These are phyloP conservation scores for Acacia concinna DNA, from an alignment of 331 rosid species.

Conservation along the genomic window DNA sequence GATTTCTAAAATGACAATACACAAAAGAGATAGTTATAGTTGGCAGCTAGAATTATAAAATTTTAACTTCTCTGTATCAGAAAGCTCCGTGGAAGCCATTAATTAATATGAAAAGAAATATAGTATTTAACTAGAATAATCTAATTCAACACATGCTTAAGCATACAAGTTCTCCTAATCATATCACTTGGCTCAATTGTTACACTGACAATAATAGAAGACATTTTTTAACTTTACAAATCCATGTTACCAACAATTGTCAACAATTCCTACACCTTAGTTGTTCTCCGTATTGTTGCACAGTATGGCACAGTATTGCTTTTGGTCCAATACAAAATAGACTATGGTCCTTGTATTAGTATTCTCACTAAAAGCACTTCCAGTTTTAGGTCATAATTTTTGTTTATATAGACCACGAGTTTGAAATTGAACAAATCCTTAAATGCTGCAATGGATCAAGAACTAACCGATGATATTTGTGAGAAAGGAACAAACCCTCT, in stretches of 20 bases:
- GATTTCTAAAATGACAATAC: constrained; percentile 51
- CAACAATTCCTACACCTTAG: neutral
- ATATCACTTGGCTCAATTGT: constrained; percentile 14
- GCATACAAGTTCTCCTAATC: constrained; percentile 1
- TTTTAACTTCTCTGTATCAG: neutral
- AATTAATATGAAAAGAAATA: constrained; percentile 15
- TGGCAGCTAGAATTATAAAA: constrained; percentile 9
- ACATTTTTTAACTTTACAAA: constrained; percentile 3
- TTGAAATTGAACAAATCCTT: constrained; percentile 24
- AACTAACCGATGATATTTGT: constrained; percentile 71
- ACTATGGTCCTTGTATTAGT: constrained; percentile 9
- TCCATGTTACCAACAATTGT: constrained; percentile 11
- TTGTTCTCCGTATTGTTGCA: constrained; percentile 15
- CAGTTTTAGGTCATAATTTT: constrained; percentile 8
- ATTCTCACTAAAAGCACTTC: constrained; percentile 4
- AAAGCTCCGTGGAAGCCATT: neutral
- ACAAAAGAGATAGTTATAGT: constrained; percentile 21
- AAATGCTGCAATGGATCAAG: constrained; percentile 22
- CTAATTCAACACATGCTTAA: constrained; percentile 16
- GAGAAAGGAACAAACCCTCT: constrained; percentile 92
- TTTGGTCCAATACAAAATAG: constrained; percentile 3
- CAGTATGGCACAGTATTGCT: neutral
- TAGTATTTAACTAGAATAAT: constrained; percentile 8
- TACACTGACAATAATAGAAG: constrained; percentile 5
- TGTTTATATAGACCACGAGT: constrained; percentile 19